phyloP scores from a whole-genome alignment of 768 basidiomycete species.

The Suillus brevipes region DNA sequence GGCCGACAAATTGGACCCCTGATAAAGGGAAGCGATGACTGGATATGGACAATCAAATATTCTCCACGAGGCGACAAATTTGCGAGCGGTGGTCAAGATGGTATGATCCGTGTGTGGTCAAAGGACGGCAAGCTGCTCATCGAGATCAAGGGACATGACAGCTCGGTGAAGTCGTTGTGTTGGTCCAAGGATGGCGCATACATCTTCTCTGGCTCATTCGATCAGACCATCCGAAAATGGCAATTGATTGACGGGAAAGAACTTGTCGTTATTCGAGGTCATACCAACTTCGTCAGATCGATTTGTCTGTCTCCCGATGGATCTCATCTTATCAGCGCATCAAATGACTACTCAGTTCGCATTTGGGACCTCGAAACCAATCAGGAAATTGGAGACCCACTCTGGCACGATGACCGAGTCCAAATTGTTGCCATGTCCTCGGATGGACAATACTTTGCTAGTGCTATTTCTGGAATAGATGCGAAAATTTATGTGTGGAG shows the following conservation, averaged over 20 bases:
- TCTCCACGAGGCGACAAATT: not conserved
- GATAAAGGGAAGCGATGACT: not conserved
- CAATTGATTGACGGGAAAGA: not conserved
- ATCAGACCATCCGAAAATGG: not conserved
- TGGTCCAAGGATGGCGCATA: not conserved
- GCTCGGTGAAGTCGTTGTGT: not conserved
- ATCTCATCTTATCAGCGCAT: not conserved
- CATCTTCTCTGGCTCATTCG: not conserved
- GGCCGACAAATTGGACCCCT: not conserved
- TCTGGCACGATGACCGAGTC: constrained; percentile 81
- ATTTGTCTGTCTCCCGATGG: not conserved
- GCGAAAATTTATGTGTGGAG: constrained; percentile 80
- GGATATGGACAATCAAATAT: not conserved
- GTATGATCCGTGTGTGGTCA: not conserved
- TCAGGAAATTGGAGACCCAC: constrained; percentile 29
- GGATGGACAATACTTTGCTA: constrained; percentile 79
- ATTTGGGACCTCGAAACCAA: constrained; percentile 4
- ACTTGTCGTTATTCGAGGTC: not conserved
- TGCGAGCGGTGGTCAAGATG: not conserved
- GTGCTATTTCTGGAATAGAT: constrained; percentile 57
- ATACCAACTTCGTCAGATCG: not conserved
- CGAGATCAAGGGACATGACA: not conserved
- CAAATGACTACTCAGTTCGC: not conserved
- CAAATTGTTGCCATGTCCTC: constrained; percentile 45
- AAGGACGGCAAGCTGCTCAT: not conserved